Evolutionary conservation across 129 eudicot genomes (phyloP).

Genomic region (Flaveria sonorensis): DNA sequence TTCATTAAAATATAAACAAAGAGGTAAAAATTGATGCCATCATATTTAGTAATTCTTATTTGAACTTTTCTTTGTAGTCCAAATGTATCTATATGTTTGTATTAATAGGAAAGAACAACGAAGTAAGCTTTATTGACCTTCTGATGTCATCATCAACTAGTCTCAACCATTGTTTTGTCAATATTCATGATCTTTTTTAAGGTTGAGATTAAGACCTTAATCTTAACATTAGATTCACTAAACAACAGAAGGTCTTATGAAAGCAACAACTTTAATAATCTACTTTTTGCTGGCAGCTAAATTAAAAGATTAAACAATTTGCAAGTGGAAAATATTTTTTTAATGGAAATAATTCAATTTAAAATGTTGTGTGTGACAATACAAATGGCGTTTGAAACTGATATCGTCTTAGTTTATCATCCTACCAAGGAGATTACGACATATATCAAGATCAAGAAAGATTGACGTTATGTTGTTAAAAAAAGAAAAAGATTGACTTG

Average conservation of each 20-base stretch:
- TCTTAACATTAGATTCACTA: constrained; percentile 28
- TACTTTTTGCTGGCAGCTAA: constrained; percentile 19
- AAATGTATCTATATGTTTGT: background rate
- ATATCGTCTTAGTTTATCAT: background rate
- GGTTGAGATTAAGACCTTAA: constrained; percentile 28
- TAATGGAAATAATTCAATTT: background rate
- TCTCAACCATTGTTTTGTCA: constrained; percentile 26
- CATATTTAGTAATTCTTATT: no score
- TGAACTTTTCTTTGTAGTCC: no score
- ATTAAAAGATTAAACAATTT: constrained; percentile 20
- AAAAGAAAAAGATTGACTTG: constrained; percentile 1
- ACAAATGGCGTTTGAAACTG: constrained; percentile 19
- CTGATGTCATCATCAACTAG: constrained; percentile 23
- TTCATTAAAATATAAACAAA: no score
- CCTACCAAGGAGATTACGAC: background rate
- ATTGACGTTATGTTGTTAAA: background rate
- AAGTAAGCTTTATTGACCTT: background rate
- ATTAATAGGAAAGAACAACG: background rate
- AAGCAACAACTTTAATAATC: constrained; percentile 30
- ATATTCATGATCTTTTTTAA: constrained; percentile 19
- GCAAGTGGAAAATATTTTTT: background rate
- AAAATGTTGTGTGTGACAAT: constrained; percentile 30
- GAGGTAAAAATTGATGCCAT: background rate
- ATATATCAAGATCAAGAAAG: background rate
- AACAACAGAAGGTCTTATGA: constrained; percentile 19